Evolutionary conservation across 345 rosid genomes (phyloP).

Genomic region (Camelina laxa): DNA sequence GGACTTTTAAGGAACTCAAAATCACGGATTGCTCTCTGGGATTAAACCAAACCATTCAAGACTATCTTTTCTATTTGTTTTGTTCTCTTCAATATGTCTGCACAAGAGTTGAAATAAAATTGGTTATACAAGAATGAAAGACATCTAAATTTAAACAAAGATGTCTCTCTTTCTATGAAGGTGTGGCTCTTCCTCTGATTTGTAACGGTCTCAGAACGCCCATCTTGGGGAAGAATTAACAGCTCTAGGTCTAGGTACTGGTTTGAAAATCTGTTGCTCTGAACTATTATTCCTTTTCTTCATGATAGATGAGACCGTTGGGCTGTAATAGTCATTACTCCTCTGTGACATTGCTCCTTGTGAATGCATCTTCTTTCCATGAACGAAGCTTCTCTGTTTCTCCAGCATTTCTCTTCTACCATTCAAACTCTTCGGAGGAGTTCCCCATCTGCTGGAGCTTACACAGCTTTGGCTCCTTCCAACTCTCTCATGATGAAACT

Average conservation of each 20-base stretch:
- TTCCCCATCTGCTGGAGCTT: constrained; percentile 76
- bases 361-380: constrained; percentile 72
- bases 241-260: constrained; percentile 51
- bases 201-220: constrained; percentile 61
- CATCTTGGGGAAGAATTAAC: constrained; percentile 78
- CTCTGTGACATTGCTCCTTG: constrained; percentile 87
- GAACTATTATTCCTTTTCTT: constrained; percentile 67
- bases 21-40: constrained; percentile 16
- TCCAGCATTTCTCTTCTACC: constrained; percentile 63
- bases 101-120: constrained; percentile 50
- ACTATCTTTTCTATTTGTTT: constrained; percentile 24
- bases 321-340: constrained; percentile 90
- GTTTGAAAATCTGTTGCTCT: constrained; percentile 49
- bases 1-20: constrained; percentile 10
- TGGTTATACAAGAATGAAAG: constrained; percentile 43
- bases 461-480: constrained; percentile 96
- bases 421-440: constrained; percentile 55
- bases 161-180: constrained; percentile 34
- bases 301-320: constrained; percentile 91
- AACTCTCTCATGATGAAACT: constrained; percentile 58
- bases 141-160: constrained; percentile 39
- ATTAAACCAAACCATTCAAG: constrained; percentile 10
- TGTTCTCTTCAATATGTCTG: constrained; percentile 47
- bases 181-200: constrained; percentile 33
- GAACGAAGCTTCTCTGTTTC: constrained; percentile 76